Evolutionary conservation across 2,329 filamentous ascomycete species (phyloP), one percentile per base, ranked within the genome.

Genomic region (Amylocarpus encephaloides): DNA sequence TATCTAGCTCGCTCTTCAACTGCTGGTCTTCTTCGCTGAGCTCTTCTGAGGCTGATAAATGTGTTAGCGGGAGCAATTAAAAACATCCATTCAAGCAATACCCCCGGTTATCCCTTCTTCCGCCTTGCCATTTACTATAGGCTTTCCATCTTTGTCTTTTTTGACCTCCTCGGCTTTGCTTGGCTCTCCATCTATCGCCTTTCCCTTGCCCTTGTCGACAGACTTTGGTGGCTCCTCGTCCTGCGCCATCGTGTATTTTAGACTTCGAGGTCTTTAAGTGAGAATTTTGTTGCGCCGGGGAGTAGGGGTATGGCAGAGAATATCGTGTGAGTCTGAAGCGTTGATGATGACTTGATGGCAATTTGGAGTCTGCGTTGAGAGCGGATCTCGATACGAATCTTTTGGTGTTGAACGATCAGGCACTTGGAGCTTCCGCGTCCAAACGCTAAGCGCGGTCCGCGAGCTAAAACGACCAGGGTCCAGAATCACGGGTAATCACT

Each of bases 11-110:
- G 66, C 80, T 91, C 77, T 98, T 98, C 66, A 98, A 82, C 75
- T 97, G 91, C 73, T 97, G 91, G 60, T 98, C 93, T 71, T 98
- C 93, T 66, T 98, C 93, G 66, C 80, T 98, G 62, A 98, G 84
- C 72, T 98, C 93, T 73, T 97, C 92, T 74, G 77, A 68, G 64
- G 69, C 71, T 70, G 55, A 51, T 51, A 29, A 55, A 53, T 46
- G 49, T 51, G 65, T 74, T 64, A 74, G 67, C 52, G 53, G 38
- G 57, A 49, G 43, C 51, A 46, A 48, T 48, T 35, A 26, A 11
- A 36, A 36, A 45, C 12, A 9, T 22, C 40, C 36, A 51, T 48
- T 18, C 49, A 46, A 53, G 56, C 63, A 50, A 64, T 39, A 73
- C 70, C 68, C 54, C 71, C 71, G 47, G 64, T 53, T 53, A 68